Evolutionary conservation across 768 basidiomycete species (phyloP).

Genomic region (Suillus lakei): DNA sequence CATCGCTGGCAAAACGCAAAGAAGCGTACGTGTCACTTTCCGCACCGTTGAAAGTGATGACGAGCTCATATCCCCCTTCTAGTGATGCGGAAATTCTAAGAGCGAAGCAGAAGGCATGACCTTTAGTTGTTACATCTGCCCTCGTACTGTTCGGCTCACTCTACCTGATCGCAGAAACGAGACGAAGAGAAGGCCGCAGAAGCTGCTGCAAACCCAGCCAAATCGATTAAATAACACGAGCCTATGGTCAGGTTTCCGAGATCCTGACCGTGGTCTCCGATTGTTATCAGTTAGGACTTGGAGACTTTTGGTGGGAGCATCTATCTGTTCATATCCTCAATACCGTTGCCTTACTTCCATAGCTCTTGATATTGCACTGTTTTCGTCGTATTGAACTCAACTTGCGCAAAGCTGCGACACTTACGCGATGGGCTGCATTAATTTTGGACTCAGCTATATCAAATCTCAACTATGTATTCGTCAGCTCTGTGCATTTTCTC

Average conservation of each 20-base stretch:
- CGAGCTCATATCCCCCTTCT: slow-evolving; percentile 28
- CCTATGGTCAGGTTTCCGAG: slow-evolving; percentile 21
- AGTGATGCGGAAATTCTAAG: slow-evolving; percentile 80
- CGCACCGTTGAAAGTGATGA: slow-evolving; percentile 15
- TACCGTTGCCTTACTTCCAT: slow-evolving; percentile 9
- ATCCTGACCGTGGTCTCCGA: slow-evolving; percentile 16
- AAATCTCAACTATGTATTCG: not conserved
- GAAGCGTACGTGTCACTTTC: slow-evolving; percentile 62
- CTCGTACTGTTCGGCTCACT: slow-evolving; percentile 12
- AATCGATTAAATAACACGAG: slow-evolving; percentile 42
- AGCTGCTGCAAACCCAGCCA: slow-evolving; percentile 22
- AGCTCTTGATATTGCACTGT: not conserved
- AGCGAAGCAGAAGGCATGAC: slow-evolving; percentile 76
- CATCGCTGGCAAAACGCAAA: slow-evolving; percentile 67
- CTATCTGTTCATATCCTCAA: slow-evolving; percentile 16
- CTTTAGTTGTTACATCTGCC: slow-evolving; percentile 12
- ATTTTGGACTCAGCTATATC: slow-evolving; percentile 1
- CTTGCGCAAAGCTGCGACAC: not conserved
- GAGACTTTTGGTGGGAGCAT: slow-evolving; percentile 20
- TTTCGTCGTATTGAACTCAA: not conserved
- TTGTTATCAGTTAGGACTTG: slow-evolving; percentile 5
- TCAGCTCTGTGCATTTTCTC: not conserved
- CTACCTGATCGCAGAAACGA: slow-evolving; percentile 48
- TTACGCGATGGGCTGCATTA: not conserved
- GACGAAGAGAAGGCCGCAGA: slow-evolving; percentile 51